Base-by-base conservation (phyloP, 768 basidiomycete genomes). In the Suillus discolor region DNA sequence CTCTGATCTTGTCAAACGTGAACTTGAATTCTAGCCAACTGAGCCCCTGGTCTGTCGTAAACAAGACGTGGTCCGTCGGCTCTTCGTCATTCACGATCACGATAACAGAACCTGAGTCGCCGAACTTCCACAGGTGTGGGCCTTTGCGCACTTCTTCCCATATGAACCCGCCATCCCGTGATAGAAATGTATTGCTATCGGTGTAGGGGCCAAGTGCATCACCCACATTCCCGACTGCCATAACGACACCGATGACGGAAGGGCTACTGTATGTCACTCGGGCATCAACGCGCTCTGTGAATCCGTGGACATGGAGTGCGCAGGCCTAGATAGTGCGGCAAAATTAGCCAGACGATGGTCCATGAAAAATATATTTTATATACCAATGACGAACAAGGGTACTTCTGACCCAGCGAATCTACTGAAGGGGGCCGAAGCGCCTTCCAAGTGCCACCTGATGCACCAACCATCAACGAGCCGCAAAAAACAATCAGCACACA, bases 81-180 rank as follows among this genome's bases (percentile, higher is more conserved):
- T 91, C 91, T 73, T 99, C 96, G 76, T 99, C 97, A 75, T 99
- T 98, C 47, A 88, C 94, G 80, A 99, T 90, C 70, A 99, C 81
- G 36, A 99, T 83, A 64, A 99, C 84, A 1, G 96, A 96, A 3
- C 97, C 97, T 0, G 94, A 97, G 79, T 99, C 97, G 34, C 97
- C 97, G 71, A 97, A 99, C 75, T 96, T 95, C 95, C 94, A 99
- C 39, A 98, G 83, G 73, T 99, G 92, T 0, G 97, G 96, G 69
- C 96, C 96, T 75, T 99, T 99, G 82, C 95, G 96, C 1, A 99
- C 91, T 79, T 99, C 97, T 75, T 97, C 89, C 97, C 97, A 99
- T 0, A 92, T 95, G 78, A 97, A 97, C 11, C 97, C 97, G 2
- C 89, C 97, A 71, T 99, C 95, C 5, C 97, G 93, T 63, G 93